Percentiles rank a stretch among this genome's conserved stretches.
Evolutionary conservation across 2,329 filamentous ascomycete genomes (phyloP).

Genomic region (Alternaria triticina): DNA sequence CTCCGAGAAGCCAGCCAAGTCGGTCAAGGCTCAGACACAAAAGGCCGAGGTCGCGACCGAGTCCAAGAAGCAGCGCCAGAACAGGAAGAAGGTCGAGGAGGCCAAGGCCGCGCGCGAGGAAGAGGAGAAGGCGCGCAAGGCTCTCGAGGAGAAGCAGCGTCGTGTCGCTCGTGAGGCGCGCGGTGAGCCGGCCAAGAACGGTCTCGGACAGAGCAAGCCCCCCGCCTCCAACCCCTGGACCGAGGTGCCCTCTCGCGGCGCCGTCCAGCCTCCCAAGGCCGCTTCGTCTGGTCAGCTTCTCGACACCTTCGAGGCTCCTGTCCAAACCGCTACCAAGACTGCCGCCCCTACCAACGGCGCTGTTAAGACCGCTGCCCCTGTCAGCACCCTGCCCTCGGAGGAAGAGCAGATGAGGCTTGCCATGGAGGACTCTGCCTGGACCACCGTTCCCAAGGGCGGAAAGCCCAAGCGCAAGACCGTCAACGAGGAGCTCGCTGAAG

Average conservation of each 20-base stretch:
- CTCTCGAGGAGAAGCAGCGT: slow-evolving; percentile 80
- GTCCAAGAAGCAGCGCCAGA: slow-evolving; percentile 95
- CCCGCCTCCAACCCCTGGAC: slow-evolving; percentile 64
- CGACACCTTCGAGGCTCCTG: slow-evolving; percentile 58
- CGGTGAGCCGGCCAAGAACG: slow-evolving; percentile 82
- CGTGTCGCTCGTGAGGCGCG: slow-evolving; percentile 81
- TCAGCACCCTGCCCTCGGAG: slow-evolving; percentile 62
- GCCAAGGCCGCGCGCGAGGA: slow-evolving; percentile 77
- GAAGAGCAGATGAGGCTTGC: slow-evolving; percentile 65
- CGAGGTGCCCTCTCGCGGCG: slow-evolving; percentile 38
- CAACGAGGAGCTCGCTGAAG: slow-evolving; percentile 52
- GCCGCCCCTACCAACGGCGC: slow-evolving; percentile 48
- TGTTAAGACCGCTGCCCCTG: slow-evolving; percentile 49
- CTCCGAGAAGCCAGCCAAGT: slow-evolving; percentile 63
- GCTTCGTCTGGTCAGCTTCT: slow-evolving; percentile 48
- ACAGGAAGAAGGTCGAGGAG: slow-evolving; percentile 84
- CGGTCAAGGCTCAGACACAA: slow-evolving; percentile 68
- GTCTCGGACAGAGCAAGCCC: slow-evolving; percentile 58
- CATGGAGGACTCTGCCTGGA: slow-evolving; percentile 62
- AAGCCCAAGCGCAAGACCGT: slow-evolving; percentile 62
- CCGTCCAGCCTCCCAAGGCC: slow-evolving; percentile 29
- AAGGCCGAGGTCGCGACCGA: slow-evolving; percentile 63
- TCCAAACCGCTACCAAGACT: slow-evolving; percentile 48
- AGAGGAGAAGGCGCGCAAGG: slow-evolving; percentile 78
- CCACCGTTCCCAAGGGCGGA: slow-evolving; percentile 61